These are phyloP conservation scores for Cenchrus fungigraminus DNA, from an alignment of 176 grass and related monocot species.

Conservation along the genomic window DNA sequence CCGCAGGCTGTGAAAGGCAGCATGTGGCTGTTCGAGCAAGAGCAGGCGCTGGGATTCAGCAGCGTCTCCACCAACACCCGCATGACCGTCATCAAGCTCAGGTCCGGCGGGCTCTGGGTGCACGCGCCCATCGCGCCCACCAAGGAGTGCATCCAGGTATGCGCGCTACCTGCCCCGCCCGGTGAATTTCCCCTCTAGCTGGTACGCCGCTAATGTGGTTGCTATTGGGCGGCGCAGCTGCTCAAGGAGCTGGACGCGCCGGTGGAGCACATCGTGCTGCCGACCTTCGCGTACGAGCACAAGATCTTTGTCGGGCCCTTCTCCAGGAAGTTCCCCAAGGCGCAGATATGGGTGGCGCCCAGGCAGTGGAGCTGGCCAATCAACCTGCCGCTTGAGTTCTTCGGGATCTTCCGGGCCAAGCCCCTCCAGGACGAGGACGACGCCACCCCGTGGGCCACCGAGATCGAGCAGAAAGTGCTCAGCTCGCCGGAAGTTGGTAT, in stretches of 20 bases:
- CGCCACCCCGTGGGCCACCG: slow-evolving; percentile 73
- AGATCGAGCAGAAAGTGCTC: slow-evolving; percentile 95
- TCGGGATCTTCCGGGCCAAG: slow-evolving; percentile 87
- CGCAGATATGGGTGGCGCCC: slow-evolving; percentile 90
- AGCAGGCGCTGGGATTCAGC: slow-evolving; percentile 98
- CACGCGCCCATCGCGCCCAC: slow-evolving; percentile 99
- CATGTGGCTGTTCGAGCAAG: slow-evolving; percentile 98
- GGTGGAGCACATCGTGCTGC: slow-evolving; percentile 92
- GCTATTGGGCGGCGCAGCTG: slow-evolving; percentile 41
- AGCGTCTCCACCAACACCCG: slow-evolving; percentile 96
- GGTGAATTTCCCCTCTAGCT: background rate
- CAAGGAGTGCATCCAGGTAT: slow-evolving; percentile 89
- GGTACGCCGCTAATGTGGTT: background rate
- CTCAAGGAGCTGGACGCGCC: slow-evolving; percentile 93
- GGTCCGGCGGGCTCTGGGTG: slow-evolving; percentile 90
- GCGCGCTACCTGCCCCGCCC: background rate
- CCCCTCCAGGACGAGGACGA: slow-evolving; percentile 76
- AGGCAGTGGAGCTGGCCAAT: slow-evolving; percentile 98
- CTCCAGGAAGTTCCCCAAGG: slow-evolving; percentile 88
- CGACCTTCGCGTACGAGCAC: slow-evolving; percentile 99
- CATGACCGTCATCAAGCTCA: slow-evolving; percentile 95
- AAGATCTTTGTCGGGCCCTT: slow-evolving; percentile 97
- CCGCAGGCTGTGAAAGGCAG: slow-evolving; percentile 69
- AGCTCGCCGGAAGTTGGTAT: slow-evolving; percentile 98
- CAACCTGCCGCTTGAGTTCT: slow-evolving; percentile 95